Base-by-base conservation (phyloP, 805 yeast genomes). In the Lipomyces orientalis region DNA sequence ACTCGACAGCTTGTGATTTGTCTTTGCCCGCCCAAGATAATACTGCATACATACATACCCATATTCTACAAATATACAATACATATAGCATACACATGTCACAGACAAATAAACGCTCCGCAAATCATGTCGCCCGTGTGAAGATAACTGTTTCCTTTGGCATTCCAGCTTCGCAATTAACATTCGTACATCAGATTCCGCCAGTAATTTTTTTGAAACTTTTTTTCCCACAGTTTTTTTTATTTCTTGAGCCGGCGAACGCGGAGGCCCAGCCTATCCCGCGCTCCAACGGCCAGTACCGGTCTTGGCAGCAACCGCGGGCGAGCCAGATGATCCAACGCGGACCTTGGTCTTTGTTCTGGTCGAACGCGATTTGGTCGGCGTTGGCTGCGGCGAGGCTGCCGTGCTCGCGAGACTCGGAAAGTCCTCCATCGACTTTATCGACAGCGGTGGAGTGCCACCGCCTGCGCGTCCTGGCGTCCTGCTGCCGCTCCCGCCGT, bases 371-470 rank as follows among this genome's bases (percentile, higher is more conserved):
- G 55, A n/a, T 43, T 61, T 61, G 31, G 37, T 35, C 34, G 37
- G 43, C 51, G 35, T 51, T 46, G 60, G 43, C 14, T 39, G 37
- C 37, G 55, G 60, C 16, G 60, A 31, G 12, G 55, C 34, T 25
- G 31, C n/a, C 10, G 12, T 39, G 57, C 35, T 19, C 29, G 31
- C 60, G 35, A 64, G 35, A 14, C 55, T 55, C 9, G 67, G 67
- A 33, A 64, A 64, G 8, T 64, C 67, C 34, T 60, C 67, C 67
- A 64, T 64, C 22, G 67, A 59, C 56, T 59, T 60, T n/a, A 64
- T 64, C 16, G 64, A 52, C 37, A 61, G 64, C 49, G 29, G 14
- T 5, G 52, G 35, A 7, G 25, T 34, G 14, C 39, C 33, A 12
- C 29, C 22, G 49, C 49, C 49, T 6, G 22, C 22, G 22, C 49